phyloP scores from a whole-genome alignment of 2,329 filamentous ascomycete genomes.

The Cercospora sp. region DNA sequence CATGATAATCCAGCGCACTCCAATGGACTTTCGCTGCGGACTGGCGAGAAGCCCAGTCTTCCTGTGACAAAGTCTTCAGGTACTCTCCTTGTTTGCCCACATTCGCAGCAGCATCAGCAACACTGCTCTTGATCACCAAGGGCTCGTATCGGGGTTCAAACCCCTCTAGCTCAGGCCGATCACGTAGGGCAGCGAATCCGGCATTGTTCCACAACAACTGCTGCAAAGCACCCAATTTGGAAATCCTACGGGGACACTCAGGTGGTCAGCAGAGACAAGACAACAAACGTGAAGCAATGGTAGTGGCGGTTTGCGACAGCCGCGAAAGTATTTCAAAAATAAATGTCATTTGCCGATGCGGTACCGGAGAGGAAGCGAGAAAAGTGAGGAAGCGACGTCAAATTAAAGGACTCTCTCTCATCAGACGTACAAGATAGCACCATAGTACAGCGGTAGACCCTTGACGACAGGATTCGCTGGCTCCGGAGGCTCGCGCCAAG shows the following conservation, averaged over 20 bases:
- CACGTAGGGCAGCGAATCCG: conserved; percentile 61
- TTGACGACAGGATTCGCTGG: conserved; percentile 33
- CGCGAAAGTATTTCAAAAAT: background rate
- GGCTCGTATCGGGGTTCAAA: conserved; percentile 60
- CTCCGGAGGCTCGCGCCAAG: conserved; percentile 37
- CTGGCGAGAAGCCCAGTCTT: conserved; percentile 28
- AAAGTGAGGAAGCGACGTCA: background rate
- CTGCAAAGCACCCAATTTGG: conserved; percentile 60
- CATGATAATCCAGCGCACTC: conserved; percentile 74
- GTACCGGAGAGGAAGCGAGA: conserved; percentile 1
- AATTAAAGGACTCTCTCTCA: background rate
- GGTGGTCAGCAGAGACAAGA: background rate
- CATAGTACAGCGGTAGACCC: conserved; percentile 56
- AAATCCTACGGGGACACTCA: conserved; percentile 50
- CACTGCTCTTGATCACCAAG: conserved; percentile 54
- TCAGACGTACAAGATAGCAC: conserved; percentile 60
- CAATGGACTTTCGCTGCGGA: conserved; percentile 34
- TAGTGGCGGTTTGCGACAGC: background rate
- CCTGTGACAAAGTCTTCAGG: conserved; percentile 14
- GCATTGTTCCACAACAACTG: conserved; percentile 71
- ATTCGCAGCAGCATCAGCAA: background rate
- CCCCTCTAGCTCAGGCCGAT: conserved; percentile 57
- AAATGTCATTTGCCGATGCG: background rate
- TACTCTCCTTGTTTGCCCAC: conserved; percentile 14
- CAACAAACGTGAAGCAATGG: background rate